Evolutionary conservation across 208 protist genomes (phyloP).

Genomic region (Naegleria lovaniensis): DNA sequence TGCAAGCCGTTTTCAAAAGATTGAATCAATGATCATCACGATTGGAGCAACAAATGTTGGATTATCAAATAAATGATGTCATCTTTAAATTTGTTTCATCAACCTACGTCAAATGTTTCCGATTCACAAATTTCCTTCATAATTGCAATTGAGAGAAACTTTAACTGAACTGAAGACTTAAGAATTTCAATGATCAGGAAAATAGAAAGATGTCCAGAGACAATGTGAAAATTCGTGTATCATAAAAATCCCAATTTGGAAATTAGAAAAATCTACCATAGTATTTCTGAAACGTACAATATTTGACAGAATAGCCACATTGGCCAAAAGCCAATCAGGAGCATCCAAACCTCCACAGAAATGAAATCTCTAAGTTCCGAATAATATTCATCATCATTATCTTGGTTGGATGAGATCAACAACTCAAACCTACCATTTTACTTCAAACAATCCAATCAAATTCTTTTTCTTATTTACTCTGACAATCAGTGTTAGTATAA

Average conservation of each 20-base stretch:
- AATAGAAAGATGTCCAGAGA: too few relatives aligned
- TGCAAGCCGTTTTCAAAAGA: too few relatives aligned
- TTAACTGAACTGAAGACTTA: background rate
- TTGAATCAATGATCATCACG: too few relatives aligned
- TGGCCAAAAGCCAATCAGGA: constrained; percentile 16
- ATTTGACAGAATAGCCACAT: background rate
- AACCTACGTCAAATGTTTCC: background rate
- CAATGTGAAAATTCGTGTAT: background rate
- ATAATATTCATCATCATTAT: background rate
- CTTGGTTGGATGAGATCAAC: background rate
- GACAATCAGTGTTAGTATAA: too few relatives aligned
- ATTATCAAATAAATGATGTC: too few relatives aligned
- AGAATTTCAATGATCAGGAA: too few relatives aligned
- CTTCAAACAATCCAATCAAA: too few relatives aligned
- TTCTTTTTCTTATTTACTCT: too few relatives aligned
- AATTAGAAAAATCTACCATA: background rate
- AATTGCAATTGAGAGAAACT: background rate
- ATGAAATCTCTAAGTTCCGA: constrained; percentile 18
- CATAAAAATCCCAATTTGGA: background rate
- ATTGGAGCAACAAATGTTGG: too few relatives aligned
- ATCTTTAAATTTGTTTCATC: background rate
- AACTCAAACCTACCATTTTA: background rate
- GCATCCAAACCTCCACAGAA: constrained; percentile 29
- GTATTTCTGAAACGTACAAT: background rate
- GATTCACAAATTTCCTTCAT: background rate